Evolutionary conservation across 2,329 filamentous ascomycete species (phyloP), one percentile per base, ranked within the genome.

Genomic region (Aspergillus sp.): DNA sequence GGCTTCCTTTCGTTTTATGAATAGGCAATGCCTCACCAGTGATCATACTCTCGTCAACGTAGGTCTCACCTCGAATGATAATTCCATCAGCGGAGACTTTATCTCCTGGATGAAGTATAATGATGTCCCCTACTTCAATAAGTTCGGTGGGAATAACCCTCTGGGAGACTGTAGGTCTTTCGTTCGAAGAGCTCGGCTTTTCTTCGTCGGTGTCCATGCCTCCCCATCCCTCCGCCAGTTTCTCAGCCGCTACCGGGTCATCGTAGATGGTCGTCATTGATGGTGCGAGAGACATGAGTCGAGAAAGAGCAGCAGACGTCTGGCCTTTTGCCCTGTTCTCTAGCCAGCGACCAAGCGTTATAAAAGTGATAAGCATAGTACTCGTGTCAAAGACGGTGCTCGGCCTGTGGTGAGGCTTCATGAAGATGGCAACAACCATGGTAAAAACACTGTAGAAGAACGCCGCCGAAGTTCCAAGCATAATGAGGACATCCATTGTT

Each of bases 41-140:
- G 49, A 99, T 93, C 93, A 98, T 98, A 71, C 92, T 96, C 77
- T 99, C 95, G 65, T 99, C 92, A 21, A 97, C 86, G 68, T 96
- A 96, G 37, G 91, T 96, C 75, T 97, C 91, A 33, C 95, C 95
- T 53, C 90, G 86, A 56, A 91, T 91, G 52, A 99, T 84, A 8
- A 86, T 83, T 48, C 95, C 95, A 71, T 99, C 95, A 1, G 93
- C 93, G 2, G 95, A 93, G 57, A 99, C 91, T 79, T 98, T 98
- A 78, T 98, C 95, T 54, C 95, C 95, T 6, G 95, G 95, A 56
- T 91, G 89, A 55, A 99, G 84, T 61, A 98, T 87, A 58, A 98
- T 93, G 64, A 99, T 86, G 71, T 99, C 95, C 45, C 92, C 92
- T 11, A 96, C 90, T 73, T 98, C 90, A 56, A 99, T 88, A 17